A percentile compares a stretch with the other conserved stretches of the same genome.
phyloP scores from a whole-genome alignment of 1,139 yeast genomes.

The Sugiyamaella xylanicola region DNA sequence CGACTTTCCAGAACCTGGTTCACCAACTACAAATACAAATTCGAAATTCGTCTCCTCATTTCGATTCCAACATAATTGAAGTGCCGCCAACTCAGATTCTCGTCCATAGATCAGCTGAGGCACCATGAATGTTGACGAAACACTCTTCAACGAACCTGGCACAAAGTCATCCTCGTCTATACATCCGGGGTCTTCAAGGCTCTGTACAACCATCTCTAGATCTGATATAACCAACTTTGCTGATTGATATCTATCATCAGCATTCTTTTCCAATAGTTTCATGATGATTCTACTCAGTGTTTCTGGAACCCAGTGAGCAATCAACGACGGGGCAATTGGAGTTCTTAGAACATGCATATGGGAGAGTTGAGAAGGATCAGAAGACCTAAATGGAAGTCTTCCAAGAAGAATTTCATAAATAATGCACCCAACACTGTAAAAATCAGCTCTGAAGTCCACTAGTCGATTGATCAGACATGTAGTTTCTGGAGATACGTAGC shows the following conservation, averaged over 20 bases:
- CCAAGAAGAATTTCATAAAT: slow-evolving; percentile 54
- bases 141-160: slow-evolving; percentile 31
- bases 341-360: slow-evolving; percentile 50
- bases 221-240: slow-evolving; percentile 48
- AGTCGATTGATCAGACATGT: slow-evolving; percentile 48
- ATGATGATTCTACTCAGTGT: slow-evolving; percentile 48
- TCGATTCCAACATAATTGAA: slow-evolving; percentile 40
- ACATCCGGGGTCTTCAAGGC: slow-evolving; percentile 27
- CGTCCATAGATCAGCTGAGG: slow-evolving; percentile 48
- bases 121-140: slow-evolving; percentile 35
- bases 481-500: slow-evolving; percentile 57
- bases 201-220: slow-evolving; percentile 37
- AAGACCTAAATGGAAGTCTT: slow-evolving; percentile 49
- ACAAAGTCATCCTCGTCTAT: slow-evolving; percentile 32
- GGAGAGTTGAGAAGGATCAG: slow-evolving; percentile 48
- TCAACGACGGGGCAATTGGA: slow-evolving; percentile 47
- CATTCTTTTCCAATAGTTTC: slow-evolving; percentile 51
- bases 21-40: slow-evolving; percentile 48
- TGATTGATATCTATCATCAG: slow-evolving; percentile 48
- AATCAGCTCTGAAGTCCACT: slow-evolving; percentile 55
- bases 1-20: slow-evolving; percentile 55
- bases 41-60: slow-evolving; percentile 37
- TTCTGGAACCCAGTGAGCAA: slow-evolving; percentile 47
- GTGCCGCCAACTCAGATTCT: slow-evolving; percentile 39
- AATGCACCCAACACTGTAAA: slow-evolving; percentile 55